phyloP scores from a whole-genome alignment of 2,329 filamentous ascomycete genomes.

The Venturia aucupariae region DNA sequence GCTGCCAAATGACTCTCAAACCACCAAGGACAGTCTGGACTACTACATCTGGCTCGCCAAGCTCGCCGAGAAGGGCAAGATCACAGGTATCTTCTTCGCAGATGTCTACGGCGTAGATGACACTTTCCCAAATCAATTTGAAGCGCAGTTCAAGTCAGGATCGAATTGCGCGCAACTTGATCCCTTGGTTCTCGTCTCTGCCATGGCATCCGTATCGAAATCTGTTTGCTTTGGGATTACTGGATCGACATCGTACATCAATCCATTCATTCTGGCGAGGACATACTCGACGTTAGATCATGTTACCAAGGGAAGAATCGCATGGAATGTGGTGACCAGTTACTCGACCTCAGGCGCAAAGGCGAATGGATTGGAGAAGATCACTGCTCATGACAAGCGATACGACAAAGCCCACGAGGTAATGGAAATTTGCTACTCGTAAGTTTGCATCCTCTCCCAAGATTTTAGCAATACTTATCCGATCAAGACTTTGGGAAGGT shows the following conservation, averaged over 20 bases:
- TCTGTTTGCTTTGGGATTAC: conserved; percentile 38
- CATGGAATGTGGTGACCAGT: conserved; percentile 44
- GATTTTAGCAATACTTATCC: no score
- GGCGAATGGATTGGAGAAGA: not conserved
- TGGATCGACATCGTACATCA: conserved; percentile 34
- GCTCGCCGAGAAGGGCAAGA: conserved; percentile 38
- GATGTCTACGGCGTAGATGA: conserved; percentile 42
- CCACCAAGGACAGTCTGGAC: not conserved
- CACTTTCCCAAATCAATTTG: conserved; percentile 26
- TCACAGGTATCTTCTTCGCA: conserved; percentile 43
- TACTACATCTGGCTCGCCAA: conserved; percentile 40
- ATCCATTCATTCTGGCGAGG: conserved; percentile 27
- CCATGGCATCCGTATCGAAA: conserved; percentile 35
- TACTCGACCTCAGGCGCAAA: conserved; percentile 22
- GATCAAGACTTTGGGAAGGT: conserved; percentile 41
- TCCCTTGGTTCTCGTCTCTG: conserved; percentile 25
- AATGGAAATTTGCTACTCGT: conserved; percentile 42
- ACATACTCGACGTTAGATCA: conserved; percentile 30
- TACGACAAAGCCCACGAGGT: conserved; percentile 56
- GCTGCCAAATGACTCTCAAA: not conserved
- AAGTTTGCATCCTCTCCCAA: no score
- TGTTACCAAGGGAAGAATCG: conserved; percentile 28
- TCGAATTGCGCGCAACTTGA: not conserved
- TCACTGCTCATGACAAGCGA: conserved; percentile 51
- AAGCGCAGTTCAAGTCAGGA: conserved; percentile 18